These are phyloP conservation scores for Epichloe baconii DNA, from an alignment of 2,329 filamentous ascomycete genomes.

Conservation along the genomic window DNA sequence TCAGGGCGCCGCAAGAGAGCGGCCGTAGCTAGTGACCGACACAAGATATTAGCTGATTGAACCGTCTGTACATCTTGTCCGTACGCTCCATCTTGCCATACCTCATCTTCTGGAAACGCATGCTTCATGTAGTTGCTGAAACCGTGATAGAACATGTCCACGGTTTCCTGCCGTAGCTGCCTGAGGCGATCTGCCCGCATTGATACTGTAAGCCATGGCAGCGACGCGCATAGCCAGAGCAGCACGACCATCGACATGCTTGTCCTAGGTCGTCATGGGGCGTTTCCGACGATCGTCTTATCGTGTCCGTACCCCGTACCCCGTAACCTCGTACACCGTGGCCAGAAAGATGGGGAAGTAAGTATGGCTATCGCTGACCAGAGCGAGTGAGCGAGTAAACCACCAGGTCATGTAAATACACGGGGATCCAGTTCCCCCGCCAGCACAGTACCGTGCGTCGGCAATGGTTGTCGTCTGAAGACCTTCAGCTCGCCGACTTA, in stretches of 20 bases:
- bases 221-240: conserved; percentile 16
- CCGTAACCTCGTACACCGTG: neutral
- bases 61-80: neutral
- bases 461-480: neutral
- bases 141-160: conserved; percentile 90
- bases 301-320: too few relatives aligned
- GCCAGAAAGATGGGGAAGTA: neutral
- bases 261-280: conserved; percentile 8
- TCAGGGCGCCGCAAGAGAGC: conserved; percentile 70
- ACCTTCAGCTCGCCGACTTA: neutral
- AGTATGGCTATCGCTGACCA: neutral
- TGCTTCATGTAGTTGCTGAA: conserved; percentile 89
- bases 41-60: conserved; percentile 1
- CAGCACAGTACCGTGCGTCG: neutral
- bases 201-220: conserved; percentile 30
- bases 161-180: conserved; percentile 44
- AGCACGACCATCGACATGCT: conserved; percentile 16
- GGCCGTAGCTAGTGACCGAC: conserved; percentile 53
- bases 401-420: neutral
- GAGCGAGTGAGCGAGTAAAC: neutral
- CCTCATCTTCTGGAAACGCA: conserved; percentile 92
- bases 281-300: neutral
- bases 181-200: conserved; percentile 45
- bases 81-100: conserved; percentile 14
- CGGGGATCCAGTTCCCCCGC: neutral